Evolutionary conservation across 805 yeast species (phyloP), one percentile per base, ranked within the genome.

Genomic region (Clavispora fructus): DNA sequence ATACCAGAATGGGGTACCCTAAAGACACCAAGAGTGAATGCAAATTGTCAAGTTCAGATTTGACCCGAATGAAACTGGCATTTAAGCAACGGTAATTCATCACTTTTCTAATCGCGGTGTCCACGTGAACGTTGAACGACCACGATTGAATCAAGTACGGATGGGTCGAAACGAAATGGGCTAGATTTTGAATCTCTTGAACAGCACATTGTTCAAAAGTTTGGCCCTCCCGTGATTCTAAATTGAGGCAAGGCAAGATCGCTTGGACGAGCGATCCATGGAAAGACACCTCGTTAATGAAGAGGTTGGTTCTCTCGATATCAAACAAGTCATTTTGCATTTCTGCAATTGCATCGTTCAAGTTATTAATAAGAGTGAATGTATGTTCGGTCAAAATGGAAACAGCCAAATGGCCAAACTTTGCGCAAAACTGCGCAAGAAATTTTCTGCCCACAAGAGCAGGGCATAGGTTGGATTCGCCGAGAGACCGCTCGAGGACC

Each of bases 401-500:
- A 14, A 17, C n/a, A 3, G 37, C 37, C 23, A 17, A 10, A 6
- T 16, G 3, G 16, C 37, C 37, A 14, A 33, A 33, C n/a, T 33
- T 33, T n/a, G 23, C 9, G 13, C 6, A 17, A 12, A 33, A 33
- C 4, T 33, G 37, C 12, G 37, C 12, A 17, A 33, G 37, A 17
- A 33, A 33, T 17, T 16, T 33, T 17, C 16, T 11, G 8, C 37
- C 37, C 12, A 33, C 37, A 33, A 33, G 37, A 16, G 25, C 37
- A 10, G 37, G 37, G 37, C 37, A 33, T 9, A 33, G n/a, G 11
- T 33, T 23, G 25, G 25, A 33, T 17, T 33, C 37, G 7, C 37
- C 37, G 25, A 33, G 37, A 16, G 13, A 17, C 7, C 13, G 37
- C n/a, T 9, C 23, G 4, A 0, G 87, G 76, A 2, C 54, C 14